phyloP scores from a whole-genome alignment of 1,284 basidiomycete genomes.

The Fomitopsis betulina region DNA sequence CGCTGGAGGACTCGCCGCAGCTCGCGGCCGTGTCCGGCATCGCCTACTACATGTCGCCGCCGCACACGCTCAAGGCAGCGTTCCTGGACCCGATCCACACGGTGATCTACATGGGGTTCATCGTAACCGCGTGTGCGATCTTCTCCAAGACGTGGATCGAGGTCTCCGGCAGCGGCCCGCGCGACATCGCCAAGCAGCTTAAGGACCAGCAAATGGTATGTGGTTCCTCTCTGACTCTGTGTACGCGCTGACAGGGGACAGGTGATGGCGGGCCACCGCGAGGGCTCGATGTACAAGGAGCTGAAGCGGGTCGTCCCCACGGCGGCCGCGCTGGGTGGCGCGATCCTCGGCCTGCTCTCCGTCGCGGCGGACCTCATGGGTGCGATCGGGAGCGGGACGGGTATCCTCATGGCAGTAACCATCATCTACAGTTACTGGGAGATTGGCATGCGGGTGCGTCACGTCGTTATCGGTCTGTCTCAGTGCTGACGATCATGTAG shows the following conservation, averaged over 20 bases:
- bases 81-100: constrained; percentile 94
- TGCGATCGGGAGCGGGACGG: constrained; percentile 94
- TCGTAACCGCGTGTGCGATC: constrained; percentile 90
- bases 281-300: constrained; percentile 98
- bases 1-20: constrained; percentile 90
- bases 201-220: constrained; percentile 96
- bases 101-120: constrained; percentile 87
- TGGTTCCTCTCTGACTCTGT: neutral
- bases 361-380: constrained; percentile 96
- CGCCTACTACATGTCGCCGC: constrained; percentile 97
- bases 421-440: constrained; percentile 95
- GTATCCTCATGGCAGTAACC: constrained; percentile 96
- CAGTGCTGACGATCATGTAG: neutral
- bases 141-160: constrained; percentile 99
- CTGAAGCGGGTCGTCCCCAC: constrained; percentile 97
- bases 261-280: constrained; percentile 96
- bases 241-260: constrained; percentile 21
- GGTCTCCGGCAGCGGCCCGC: constrained; percentile 91
- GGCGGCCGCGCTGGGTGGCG: constrained; percentile 95
- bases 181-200: constrained; percentile 96
- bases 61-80: constrained; percentile 85
- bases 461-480: neutral
- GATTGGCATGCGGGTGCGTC: constrained; percentile 61
- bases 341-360: constrained; percentile 90
- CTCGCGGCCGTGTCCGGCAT: constrained; percentile 90